These are phyloP conservation scores for Pseudogymnoascus destructans DNA, from an alignment of 2,329 filamentous ascomycete genomes.

Conservation along the genomic window DNA sequence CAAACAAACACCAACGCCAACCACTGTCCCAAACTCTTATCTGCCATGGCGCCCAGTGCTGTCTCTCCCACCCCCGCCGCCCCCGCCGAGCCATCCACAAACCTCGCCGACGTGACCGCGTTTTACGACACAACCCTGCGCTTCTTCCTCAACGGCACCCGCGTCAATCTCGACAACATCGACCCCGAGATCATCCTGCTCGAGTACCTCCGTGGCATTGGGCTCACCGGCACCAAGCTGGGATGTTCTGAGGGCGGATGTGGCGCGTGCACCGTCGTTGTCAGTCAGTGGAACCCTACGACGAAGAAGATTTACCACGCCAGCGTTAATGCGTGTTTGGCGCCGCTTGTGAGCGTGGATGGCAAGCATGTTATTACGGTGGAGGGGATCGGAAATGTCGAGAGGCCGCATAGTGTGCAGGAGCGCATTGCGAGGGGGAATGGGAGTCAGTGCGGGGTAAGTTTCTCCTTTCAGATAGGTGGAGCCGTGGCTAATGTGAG, in stretches of 20 bases:
- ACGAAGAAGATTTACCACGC: slow-evolving; percentile 92
- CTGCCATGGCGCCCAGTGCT: slow-evolving; percentile 42
- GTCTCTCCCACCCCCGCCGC: slow-evolving; percentile 34
- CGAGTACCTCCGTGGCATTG: slow-evolving; percentile 85
- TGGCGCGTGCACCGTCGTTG: slow-evolving; percentile 88
- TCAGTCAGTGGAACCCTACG: slow-evolving; percentile 77
- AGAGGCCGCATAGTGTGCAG: slow-evolving; percentile 77
- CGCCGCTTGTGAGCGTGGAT: slow-evolving; percentile 82
- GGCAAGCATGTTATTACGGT: slow-evolving; percentile 98
- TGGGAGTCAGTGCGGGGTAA: slow-evolving; percentile 65
- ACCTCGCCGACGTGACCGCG: slow-evolving; percentile 52
- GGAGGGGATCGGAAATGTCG: slow-evolving; percentile 83
- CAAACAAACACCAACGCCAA: neutral
- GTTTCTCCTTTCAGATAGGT: neutral
- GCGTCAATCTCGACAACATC: slow-evolving; percentile 69
- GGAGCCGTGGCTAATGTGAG: neutral
- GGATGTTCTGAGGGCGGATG: slow-evolving; percentile 95
- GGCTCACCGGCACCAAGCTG: slow-evolving; percentile 88
- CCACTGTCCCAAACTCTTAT: neutral
- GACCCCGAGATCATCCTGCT: slow-evolving; percentile 87
- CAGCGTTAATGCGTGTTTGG: slow-evolving; percentile 89
- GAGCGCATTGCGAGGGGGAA: slow-evolving; percentile 84
- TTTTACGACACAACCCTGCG: slow-evolving; percentile 75
- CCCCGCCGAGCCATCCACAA: slow-evolving; percentile 17
- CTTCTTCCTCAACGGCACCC: slow-evolving; percentile 92